These are phyloP conservation scores for Acer negundo DNA, from an alignment of 345 rosid genomes.

Conservation along the genomic window DNA sequence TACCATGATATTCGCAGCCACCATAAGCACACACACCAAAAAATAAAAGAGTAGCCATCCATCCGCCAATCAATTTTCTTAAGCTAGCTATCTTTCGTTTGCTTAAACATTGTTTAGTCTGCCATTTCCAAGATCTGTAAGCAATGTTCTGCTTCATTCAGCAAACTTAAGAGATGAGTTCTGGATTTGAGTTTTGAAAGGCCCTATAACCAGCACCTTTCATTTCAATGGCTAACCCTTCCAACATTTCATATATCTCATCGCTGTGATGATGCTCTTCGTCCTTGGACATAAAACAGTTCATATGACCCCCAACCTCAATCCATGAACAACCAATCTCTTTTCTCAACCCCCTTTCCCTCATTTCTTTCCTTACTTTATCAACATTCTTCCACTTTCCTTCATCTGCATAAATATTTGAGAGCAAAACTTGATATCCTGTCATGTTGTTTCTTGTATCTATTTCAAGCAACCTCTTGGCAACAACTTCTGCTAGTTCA, in stretches of 20 bases:
- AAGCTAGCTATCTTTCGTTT: neutral
- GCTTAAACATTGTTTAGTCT: neutral
- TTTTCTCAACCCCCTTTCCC: constrained; percentile 69
- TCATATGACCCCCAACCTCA: constrained; percentile 53
- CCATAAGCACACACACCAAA: neutral
- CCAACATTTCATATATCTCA: constrained; percentile 58
- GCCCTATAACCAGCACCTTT: constrained; percentile 33
- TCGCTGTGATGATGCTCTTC: constrained; percentile 52
- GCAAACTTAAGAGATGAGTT: constrained; percentile 2
- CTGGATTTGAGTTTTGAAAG: constrained; percentile 10
- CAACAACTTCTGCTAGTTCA: constrained; percentile 66
- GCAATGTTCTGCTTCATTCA: constrained; percentile 1
- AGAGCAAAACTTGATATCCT: constrained; percentile 84
- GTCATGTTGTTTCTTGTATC: constrained; percentile 39
- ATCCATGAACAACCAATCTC: constrained; percentile 83
- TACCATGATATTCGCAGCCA: neutral
- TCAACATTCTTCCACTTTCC: constrained; percentile 70
- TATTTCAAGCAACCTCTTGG: constrained; percentile 53
- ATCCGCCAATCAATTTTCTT: constrained; percentile 10
- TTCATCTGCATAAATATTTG: constrained; percentile 84
- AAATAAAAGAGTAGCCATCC: neutral
- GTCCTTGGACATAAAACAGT: constrained; percentile 65
- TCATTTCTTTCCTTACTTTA: constrained; percentile 72
- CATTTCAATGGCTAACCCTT: constrained; percentile 52
- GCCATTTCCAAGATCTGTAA: neutral